phyloP scores from a whole-genome alignment of 192 early-diverging fungal genomes.

The Entophlyctis luteolus region DNA sequence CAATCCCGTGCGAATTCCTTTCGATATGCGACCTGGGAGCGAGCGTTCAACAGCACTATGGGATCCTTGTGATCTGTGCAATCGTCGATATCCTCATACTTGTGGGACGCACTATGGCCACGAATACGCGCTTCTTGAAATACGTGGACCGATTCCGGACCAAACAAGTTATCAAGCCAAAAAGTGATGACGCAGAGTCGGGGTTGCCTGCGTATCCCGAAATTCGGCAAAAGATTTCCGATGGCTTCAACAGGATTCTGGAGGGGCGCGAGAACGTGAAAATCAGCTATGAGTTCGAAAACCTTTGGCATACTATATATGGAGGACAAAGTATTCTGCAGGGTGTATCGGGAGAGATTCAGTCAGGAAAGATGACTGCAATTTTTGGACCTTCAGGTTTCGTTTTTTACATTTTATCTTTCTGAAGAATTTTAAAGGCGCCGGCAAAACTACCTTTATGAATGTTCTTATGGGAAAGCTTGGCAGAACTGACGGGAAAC shows the following conservation, averaged over 20 bases:
- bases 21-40: constrained; percentile 32
- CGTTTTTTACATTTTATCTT: background rate
- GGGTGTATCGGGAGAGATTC: constrained; percentile 29
- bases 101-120: background rate
- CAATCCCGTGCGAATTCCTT: constrained; percentile 22
- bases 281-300: constrained; percentile 51
- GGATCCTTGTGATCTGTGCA: constrained; percentile 2
- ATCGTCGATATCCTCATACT: constrained; percentile 17
- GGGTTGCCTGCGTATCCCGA: background rate
- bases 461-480: constrained; percentile 33
- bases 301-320: constrained; percentile 25
- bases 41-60: constrained; percentile 1
- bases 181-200: no score
- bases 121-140: background rate
- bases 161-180: no score
- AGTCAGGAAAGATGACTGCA: constrained; percentile 32
- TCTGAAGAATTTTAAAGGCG: background rate
- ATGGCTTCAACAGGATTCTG: background rate
- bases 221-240: no score
- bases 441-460: constrained; percentile 24
- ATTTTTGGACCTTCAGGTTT: constrained; percentile 54
- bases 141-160: constrained; percentile 13
- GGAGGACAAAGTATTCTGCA: constrained; percentile 51
- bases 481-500: constrained; percentile 10
- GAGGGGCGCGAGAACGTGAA: background rate